Base-by-base conservation (phyloP, 2,329 filamentous ascomycete genomes). In the Purpureocillium lavendulum region DNA sequence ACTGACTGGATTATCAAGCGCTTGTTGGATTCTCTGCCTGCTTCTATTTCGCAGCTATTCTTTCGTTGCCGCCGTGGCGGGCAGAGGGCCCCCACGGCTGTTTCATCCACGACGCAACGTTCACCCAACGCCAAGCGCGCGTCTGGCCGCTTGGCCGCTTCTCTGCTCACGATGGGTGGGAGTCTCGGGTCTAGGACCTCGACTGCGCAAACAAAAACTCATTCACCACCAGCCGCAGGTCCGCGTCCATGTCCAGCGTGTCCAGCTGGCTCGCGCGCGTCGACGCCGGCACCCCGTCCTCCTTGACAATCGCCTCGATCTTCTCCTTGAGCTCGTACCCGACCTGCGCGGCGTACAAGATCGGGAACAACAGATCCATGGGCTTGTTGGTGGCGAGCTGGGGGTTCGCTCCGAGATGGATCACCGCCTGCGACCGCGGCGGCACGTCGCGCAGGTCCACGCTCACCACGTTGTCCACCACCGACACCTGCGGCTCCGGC, bases 171-270 rank as follows among this genome's bases (percentile, higher is more conserved):
- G 21, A 26, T 6, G 5, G 21, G 21, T 5, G 21, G 21, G 6
- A 26, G 21, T 10, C 21, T 26, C 21, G 10, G 21, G 21, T 10
- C 21, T 26, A 46, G 1, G 34, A 40, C 8, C 43, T 36, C 18
- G 41, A 40, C 9, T 51, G 44, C 1, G 47, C 49, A 30, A 51
- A 32, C 35, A 51, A 33, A 11, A 48, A 39, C 16, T 51, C 49
- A 12, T 40, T 41, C 33, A 51, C 24, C 18, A 49, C 36, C 17
- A 45, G 43, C 7, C 46, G 39, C 31, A 51, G 21, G 18, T 49
- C 49, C 4, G 40, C 14, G 15, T 49, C 47, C 46, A 51, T 51
- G 10, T 50, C 47, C 21, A 48, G 35, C 13, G 49, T 44, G 24
- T 48, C 45, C 3, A 45, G 33, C 41, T 47, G 42, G 4, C 41